Evolutionary conservation across 1,284 basidiomycete species (phyloP), one percentile per base, ranked within the genome.

Genomic region (Ganoderma boninense): DNA sequence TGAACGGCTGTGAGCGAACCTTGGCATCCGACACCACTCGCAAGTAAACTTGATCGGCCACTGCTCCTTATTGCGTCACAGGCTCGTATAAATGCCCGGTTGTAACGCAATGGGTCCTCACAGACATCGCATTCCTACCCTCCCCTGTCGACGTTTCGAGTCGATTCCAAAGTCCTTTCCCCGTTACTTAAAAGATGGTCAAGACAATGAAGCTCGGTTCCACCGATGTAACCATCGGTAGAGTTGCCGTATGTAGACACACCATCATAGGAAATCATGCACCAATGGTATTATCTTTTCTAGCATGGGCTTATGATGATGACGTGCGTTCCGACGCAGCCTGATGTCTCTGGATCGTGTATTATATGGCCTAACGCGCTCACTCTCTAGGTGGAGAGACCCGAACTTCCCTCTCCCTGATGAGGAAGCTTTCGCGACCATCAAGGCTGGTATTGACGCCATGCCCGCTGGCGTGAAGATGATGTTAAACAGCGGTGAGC

Each of bases 381-480:
- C 29, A 2, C 29, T 32, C 49, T n/a, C 2, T 83, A 61, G 35
- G 4, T 61, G 59, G 59, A 42, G 82, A 14, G 68, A 67, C 32
- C 70, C 69, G 16, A 67, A 64, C 54, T 7, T 74, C 32, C 83
- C 82, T 14, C 79, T 84, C 32, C 78, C 87, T 0, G 89, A 92
- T 61, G 86, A 89, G 65, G 80, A 86, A 26, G 85, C 86, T 18
- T 92, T 92, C 71, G 86, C 84, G 44, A 82, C 88, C 10, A 90
- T 93, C 82, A 90, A 88, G 76, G 87, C 89, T 2, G 87, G 87
- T 13, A 82, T 92, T 57, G 85, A 88, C 35, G 85, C 87, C 0
- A 80, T 86, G n/a, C 85, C 85, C 11, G 69, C 79, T 0, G 84
- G 82, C 29, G 76, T 83, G 54, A 90, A 87, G 75, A 83, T 84